A percentile compares a stretch with the other conserved stretches of the same genome.
Conservation (phyloP, 371 early-diverging fungal species). For the Mucor saturninus region DNA sequence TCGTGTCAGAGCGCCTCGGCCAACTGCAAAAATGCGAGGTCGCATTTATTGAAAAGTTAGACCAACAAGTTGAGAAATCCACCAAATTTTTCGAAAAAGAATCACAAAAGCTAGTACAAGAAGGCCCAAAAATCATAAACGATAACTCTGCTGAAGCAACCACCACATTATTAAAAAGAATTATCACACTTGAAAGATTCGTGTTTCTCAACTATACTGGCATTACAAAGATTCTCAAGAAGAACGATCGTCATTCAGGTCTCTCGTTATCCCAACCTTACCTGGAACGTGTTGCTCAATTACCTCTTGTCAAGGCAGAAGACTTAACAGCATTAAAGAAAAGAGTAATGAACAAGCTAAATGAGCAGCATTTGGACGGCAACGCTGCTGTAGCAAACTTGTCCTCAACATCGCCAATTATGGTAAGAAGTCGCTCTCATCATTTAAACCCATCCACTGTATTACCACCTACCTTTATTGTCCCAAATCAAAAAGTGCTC, state of each 20-base stretch:
- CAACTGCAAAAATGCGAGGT: slow-evolving; percentile 52
- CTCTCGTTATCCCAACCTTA: slow-evolving; percentile 75
- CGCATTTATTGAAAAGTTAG: slow-evolving; percentile 66
- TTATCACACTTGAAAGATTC: slow-evolving; percentile 60
- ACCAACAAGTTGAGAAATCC: slow-evolving; percentile 61
- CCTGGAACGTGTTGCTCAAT: slow-evolving; percentile 66
- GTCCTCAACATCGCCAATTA: slow-evolving; percentile 26
- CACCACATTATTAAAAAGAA: slow-evolving; percentile 47
- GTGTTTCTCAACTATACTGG: slow-evolving; percentile 70
- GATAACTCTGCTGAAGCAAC: slow-evolving; percentile 29
- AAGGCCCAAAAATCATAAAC: slow-evolving; percentile 46
- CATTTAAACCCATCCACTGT: slow-evolving; percentile 28
- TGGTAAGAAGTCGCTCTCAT: slow-evolving; percentile 36
- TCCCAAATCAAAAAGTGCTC: slow-evolving; percentile 69
- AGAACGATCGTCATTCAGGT: slow-evolving; percentile 74
- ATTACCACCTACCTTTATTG: slow-evolving; percentile 49
- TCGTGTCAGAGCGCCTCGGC: slow-evolving; percentile 52
- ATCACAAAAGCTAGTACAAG: slow-evolving; percentile 43
- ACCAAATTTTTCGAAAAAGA: slow-evolving; percentile 51
- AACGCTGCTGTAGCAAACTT: slow-evolving; percentile 22
- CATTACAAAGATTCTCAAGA: slow-evolving; percentile 70
- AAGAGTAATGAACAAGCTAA: slow-evolving; percentile 62
- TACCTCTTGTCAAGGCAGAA: slow-evolving; percentile 67
- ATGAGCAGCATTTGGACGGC: slow-evolving; percentile 29
- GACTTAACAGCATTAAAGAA: slow-evolving; percentile 66